These are phyloP conservation scores for Emericellopsis terricola DNA, from an alignment of 495 filamentous ascomycete species.

Conservation along the genomic window DNA sequence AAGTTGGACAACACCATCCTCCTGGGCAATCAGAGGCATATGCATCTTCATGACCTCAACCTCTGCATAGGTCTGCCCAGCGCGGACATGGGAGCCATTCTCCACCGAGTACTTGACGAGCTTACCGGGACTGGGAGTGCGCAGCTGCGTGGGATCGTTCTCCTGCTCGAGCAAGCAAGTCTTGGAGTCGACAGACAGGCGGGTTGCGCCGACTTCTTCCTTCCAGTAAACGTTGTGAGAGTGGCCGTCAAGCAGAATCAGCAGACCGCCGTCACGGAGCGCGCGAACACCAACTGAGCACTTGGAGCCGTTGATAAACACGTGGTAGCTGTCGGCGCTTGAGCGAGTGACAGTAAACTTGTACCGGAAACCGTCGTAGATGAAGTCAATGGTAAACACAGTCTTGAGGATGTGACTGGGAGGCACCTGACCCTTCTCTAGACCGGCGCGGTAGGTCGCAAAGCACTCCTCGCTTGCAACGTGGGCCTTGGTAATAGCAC, in stretches of 20 bases:
- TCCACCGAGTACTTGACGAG: constrained; percentile 97
- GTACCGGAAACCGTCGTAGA: constrained; percentile 89
- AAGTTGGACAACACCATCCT: constrained; percentile 91
- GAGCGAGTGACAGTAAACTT: constrained; percentile 97
- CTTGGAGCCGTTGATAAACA: constrained; percentile 98
- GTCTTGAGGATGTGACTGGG: constrained; percentile 94
- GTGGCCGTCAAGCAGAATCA: constrained; percentile 73
- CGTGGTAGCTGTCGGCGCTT: constrained; percentile 83
- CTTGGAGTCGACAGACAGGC: constrained; percentile 92
- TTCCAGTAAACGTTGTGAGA: constrained; percentile 99
- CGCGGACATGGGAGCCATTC: constrained; percentile 85
- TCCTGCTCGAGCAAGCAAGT: constrained; percentile 96
- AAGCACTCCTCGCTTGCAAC: constrained; percentile 78
- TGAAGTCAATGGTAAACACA: constrained; percentile 96
- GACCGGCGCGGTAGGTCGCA: constrained; percentile 63
- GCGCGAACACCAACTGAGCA: constrained; percentile 86
- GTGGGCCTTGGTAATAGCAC: constrained; percentile 89
- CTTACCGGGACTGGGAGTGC: constrained; percentile 90
- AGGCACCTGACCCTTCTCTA: constrained; percentile 97
- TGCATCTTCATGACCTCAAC: constrained; percentile 99
- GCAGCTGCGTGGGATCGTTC: constrained; percentile 95
- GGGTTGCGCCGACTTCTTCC: constrained; percentile 89
- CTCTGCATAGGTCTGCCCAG: constrained; percentile 87
- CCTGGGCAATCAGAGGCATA: constrained; percentile 94
- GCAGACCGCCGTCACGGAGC: constrained; percentile 83